Evolutionary conservation across 2,329 filamentous ascomycete genomes (phyloP).

Genomic region (Aspergillus fijiensis): DNA sequence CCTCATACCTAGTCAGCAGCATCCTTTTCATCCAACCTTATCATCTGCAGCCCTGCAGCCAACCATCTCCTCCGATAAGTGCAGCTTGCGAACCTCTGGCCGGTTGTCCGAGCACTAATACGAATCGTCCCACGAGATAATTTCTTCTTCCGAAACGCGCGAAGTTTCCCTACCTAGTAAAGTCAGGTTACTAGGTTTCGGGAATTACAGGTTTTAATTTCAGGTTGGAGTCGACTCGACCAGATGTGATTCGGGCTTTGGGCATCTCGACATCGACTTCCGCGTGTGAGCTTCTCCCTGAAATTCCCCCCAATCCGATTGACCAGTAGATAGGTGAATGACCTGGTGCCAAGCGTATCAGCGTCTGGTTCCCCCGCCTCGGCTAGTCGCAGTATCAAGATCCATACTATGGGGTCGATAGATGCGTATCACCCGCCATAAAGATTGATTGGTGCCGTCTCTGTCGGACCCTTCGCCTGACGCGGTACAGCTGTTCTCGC

Average conservation of each 20-base stretch:
- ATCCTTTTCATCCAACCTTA: background rate
- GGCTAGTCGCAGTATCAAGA: constrained; percentile 3
- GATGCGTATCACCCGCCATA: constrained; percentile 4
- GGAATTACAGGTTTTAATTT: background rate
- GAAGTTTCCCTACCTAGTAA: constrained; percentile 7
- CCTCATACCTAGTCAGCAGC: background rate
- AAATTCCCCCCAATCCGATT: background rate
- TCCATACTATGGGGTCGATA: background rate
- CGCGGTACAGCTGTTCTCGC: background rate
- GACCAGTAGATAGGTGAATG: constrained; percentile 7
- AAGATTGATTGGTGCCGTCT: background rate
- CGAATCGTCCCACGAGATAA: background rate
- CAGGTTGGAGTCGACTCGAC: background rate
- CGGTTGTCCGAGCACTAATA: background rate
- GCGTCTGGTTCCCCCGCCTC: constrained; percentile 11
- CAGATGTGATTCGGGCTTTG: background rate
- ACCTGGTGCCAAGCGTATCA: constrained; percentile 16
- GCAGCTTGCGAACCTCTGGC: background rate
- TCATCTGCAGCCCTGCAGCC: background rate
- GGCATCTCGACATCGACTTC: background rate
- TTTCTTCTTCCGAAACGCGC: background rate
- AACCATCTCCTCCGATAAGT: background rate
- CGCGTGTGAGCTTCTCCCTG: background rate
- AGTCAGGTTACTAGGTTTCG: background rate
- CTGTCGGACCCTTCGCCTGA: background rate